Base-by-base conservation (phyloP, 129 eudicot genomes). In the Cynara cardunculus region DNA sequence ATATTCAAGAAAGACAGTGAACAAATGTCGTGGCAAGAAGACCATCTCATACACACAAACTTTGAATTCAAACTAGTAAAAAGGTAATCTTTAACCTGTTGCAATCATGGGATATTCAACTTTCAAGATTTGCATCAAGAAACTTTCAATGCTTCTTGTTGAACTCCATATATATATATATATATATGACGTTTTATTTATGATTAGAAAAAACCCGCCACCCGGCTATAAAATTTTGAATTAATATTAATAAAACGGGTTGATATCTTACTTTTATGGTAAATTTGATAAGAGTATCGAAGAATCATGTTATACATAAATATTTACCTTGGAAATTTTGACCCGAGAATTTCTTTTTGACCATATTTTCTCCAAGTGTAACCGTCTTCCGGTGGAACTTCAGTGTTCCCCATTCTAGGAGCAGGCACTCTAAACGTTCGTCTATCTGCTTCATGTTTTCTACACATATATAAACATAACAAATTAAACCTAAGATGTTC, bases 351-450 rank as follows among this genome's bases (percentile, higher is more conserved):
- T 81, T 92, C 96, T 31, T 95, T 95, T 77, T 95, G 99, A 35
- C 99, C 99, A 31, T 95, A 95, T 86, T 95, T 95, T 77, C 97
- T 80, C 99, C 99, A 95, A 31, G 97, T 95, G 70, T 75, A 92
- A 28, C 97, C 96, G 73, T 95, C 99, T 53, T 95, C 99, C 1
- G 96, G 93, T 39, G 99, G 99, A 81, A 92, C 87, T 21, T 95
- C 99, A 0, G 86, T 86, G 78, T 95, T 95, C n/a, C 99, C 99
- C 87, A 90, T 90, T 46, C 72, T 87, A 13, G 94, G 97, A 49
- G 94, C 97, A 24, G 92, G 78, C 25, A 92, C 86, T 73, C 69
- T 84, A 46, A 78, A 16, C 53, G 74, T 87, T 69, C 84, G 67
- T 39, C 83, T 87, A 24, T 82, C 85, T 4, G 71, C 80, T 21